Conservation (phyloP, 768 basidiomycete genomes). For the Leccinum arenicola region DNA sequence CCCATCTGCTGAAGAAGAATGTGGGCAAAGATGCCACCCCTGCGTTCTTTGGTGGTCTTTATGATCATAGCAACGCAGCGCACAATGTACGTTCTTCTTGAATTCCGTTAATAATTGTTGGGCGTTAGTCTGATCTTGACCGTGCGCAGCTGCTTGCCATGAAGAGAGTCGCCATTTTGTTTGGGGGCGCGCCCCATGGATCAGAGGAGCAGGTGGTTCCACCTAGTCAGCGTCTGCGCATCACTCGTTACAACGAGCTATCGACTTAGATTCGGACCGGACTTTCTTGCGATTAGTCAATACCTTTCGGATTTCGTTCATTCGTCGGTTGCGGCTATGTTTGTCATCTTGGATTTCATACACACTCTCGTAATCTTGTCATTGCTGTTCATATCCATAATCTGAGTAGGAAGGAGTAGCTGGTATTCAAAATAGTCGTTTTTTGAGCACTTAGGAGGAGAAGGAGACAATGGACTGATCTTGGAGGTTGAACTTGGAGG, state of each 20-base stretch:
- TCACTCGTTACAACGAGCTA: constrained; percentile 1
- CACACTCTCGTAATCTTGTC: not conserved
- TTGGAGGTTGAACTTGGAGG: too few relatives aligned
- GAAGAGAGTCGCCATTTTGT: constrained; percentile 10
- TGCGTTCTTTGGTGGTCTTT: constrained; percentile 88
- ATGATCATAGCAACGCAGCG: constrained; percentile 80
- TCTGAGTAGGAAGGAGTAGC: not conserved
- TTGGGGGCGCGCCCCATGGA: constrained; percentile 9
- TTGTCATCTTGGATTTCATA: not conserved
- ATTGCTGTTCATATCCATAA: not conserved
- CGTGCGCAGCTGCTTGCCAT: constrained; percentile 5
- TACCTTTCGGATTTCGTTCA: not conserved
- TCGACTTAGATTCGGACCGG: not conserved
- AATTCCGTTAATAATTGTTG: too few relatives aligned
- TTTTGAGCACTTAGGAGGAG: too few relatives aligned
- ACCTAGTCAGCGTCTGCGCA: constrained; percentile 6
- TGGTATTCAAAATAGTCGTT: too few relatives aligned
- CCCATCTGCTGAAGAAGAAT: constrained; percentile 74
- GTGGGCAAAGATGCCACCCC: constrained; percentile 89
- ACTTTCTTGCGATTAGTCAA: not conserved
- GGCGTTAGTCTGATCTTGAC: too few relatives aligned
- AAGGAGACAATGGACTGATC: too few relatives aligned
- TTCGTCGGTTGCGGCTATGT: not conserved
- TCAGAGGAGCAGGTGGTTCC: constrained; percentile 3
- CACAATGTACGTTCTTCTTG: constrained; percentile 55